phyloP scores from a whole-genome alignment of 768 basidiomycete species.

The Postia placenta region DNA sequence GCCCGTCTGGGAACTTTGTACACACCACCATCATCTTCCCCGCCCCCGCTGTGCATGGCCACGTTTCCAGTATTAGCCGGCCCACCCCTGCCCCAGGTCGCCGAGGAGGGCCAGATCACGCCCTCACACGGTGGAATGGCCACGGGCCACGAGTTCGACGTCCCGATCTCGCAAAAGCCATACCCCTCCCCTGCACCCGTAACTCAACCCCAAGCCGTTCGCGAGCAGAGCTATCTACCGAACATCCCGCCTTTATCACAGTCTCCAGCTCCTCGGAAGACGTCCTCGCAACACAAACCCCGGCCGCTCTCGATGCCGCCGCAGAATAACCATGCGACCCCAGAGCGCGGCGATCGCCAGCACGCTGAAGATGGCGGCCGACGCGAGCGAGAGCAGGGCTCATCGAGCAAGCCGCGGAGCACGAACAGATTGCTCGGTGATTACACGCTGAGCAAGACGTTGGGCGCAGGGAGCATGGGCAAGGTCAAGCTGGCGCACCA shows the following conservation, averaged over 20 bases:
- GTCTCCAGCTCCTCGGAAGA: constrained; percentile 8
- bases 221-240: constrained; percentile 4
- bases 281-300: constrained; percentile 31
- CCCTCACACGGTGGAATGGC: constrained; percentile 51
- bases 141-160: constrained; percentile 61
- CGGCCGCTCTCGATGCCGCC: constrained; percentile 76
- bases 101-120: constrained; percentile 28
- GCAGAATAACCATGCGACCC: constrained; percentile 36
- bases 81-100: constrained; percentile 13
- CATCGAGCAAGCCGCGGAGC: constrained; percentile 22
- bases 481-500: constrained; percentile 96
- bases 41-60: constrained; percentile 26
- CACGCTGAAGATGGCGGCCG: constrained; percentile 5
- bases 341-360: constrained; percentile 22
- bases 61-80: constrained; percentile 41
- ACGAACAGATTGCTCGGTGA: constrained; percentile 73
- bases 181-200: constrained; percentile 22
- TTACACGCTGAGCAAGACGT: constrained; percentile 93
- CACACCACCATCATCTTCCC: neutral
- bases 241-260: neutral
- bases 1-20: too few relatives aligned
- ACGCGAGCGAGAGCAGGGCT: constrained; percentile 8
- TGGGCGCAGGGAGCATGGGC: constrained; percentile 98
- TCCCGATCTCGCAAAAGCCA: constrained; percentile 41
- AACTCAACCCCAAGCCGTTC: constrained; percentile 11